Evolutionary conservation across 331 rosid genomes (phyloP), one percentile per base, ranked within the genome.

Genomic region (Rosa hybrid): DNA sequence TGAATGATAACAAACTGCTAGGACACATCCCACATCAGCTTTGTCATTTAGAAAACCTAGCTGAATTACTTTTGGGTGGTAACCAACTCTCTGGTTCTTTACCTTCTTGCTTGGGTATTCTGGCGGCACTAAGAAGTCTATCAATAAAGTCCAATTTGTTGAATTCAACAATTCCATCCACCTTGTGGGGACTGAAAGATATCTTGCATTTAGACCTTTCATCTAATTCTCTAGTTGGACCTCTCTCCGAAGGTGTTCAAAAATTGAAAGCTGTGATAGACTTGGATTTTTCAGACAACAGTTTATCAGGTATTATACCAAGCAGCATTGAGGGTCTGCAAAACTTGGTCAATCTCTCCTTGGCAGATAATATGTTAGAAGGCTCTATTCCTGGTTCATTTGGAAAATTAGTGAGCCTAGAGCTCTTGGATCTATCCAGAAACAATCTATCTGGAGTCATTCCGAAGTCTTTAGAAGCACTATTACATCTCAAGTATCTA

Each of bases 321-420:
- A 38, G 14, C 10, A 69, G 30, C 21, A 41, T 84, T 50, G 83
- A 67, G 10, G 16, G 48, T 2, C 80, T 84, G 8, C 2, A 4
- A 4, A 23, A 12, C 41, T 59, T 87, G 70, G 25, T 45, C 12
- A n/a, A 44, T 21, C 71, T 84, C 13, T 80, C 83, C 8, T 60
- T 84, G 27, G 20, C 53, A 2, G 25, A 41, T 4, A 87, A 87
- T 25, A 44, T 30, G 16, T 18, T 88, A 0, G 46, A 79, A 63
- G 89, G 89, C n/a, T 27, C 76, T 39, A 82, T 86, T 79, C 91
- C 89, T 0, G 38, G 27, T 64, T 77, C 91, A 79, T 34, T 84
- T 42, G 84, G 85, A 0, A 20, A 70, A 0, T 51, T 84, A 67
- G 3, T 84, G 21, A 82, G 82, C 74, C 62, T 88, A 56, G 72